phyloP scores from a whole-genome alignment of 331 rosid species.

The Telfairia occidentalis region DNA sequence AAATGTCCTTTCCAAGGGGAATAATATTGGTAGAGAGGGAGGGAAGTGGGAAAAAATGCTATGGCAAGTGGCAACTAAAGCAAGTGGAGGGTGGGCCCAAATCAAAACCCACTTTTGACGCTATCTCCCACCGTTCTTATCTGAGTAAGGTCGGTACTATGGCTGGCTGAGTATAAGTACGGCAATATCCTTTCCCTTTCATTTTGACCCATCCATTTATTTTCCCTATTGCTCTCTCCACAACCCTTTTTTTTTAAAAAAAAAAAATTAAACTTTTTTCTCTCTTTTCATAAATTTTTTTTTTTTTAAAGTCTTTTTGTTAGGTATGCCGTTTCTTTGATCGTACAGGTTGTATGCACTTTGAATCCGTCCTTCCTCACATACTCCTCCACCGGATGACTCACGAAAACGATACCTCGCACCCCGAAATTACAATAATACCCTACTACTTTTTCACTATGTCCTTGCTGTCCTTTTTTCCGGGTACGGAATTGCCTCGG shows the following conservation, averaged over 20 bases:
- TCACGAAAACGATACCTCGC: neutral
- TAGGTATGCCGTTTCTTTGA: neutral
- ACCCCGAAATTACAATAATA: neutral
- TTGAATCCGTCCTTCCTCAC: conserved; percentile 11
- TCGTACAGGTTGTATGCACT: conserved; percentile 13
- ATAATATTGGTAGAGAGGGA: no score
- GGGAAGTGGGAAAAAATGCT: no score
- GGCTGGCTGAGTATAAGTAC: conserved; percentile 53
- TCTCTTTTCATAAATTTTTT: neutral
- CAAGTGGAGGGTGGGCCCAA: conserved; percentile 5
- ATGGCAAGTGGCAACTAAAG: neutral
- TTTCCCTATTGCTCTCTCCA: neutral
- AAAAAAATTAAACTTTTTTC: no score
- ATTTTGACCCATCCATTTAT: neutral
- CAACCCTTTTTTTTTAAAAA: neutral
- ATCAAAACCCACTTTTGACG: neutral
- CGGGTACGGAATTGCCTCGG: neutral
- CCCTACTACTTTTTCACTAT: neutral
- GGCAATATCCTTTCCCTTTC: conserved; percentile 25
- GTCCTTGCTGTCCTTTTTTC: conserved; percentile 1
- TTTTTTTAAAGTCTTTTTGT: neutral
- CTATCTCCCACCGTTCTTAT: conserved; percentile 49
- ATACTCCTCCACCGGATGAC: conserved; percentile 9
- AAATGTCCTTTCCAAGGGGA: no score
- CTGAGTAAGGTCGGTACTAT: conserved; percentile 84